phyloP scores from a whole-genome alignment of 805 yeast genomes.

The Saccharomycopsis synnaedendra region DNA sequence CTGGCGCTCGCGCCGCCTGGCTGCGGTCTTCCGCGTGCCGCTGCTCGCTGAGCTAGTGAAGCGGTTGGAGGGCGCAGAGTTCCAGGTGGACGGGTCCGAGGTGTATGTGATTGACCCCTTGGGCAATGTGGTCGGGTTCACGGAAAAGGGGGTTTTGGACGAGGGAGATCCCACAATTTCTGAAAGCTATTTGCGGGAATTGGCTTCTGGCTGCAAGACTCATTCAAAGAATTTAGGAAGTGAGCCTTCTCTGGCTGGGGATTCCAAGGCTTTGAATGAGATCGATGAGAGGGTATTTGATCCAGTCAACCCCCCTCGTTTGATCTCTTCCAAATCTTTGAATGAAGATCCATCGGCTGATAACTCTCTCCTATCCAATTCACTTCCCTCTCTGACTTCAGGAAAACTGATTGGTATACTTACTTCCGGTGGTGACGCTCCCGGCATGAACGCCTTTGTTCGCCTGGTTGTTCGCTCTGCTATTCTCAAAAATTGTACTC shows the following conservation, averaged over 20 bases:
- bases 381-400: no score
- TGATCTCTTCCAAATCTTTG: not conserved
- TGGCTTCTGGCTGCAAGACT: constrained; percentile 36
- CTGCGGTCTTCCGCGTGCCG: constrained; percentile 23
- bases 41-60: no score
- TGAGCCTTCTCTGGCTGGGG: not conserved
- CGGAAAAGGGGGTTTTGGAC: constrained; percentile 20
- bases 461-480: constrained; percentile 63
- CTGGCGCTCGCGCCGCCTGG: constrained; percentile 38
- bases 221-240: not conserved
- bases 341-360: no score
- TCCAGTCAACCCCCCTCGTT: not conserved
- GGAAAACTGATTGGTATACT: constrained; percentile 53
- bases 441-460: constrained; percentile 72
- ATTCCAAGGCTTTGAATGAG: not conserved
- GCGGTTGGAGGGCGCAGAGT: no score
- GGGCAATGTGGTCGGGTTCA: constrained; percentile 74
- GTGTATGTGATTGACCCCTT: constrained; percentile 73
- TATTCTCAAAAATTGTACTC: constrained; percentile 52
- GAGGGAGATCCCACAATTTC: no score
- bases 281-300: not conserved
- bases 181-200: no score
- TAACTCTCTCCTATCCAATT: no score
- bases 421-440: constrained; percentile 80
- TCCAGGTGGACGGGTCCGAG: constrained; percentile 29